A percentile compares a stretch with the other conserved stretches of the same genome.
Evolutionary conservation across 2,329 filamentous ascomycete genomes (phyloP).

Genomic region (Fusarium palustre): DNA sequence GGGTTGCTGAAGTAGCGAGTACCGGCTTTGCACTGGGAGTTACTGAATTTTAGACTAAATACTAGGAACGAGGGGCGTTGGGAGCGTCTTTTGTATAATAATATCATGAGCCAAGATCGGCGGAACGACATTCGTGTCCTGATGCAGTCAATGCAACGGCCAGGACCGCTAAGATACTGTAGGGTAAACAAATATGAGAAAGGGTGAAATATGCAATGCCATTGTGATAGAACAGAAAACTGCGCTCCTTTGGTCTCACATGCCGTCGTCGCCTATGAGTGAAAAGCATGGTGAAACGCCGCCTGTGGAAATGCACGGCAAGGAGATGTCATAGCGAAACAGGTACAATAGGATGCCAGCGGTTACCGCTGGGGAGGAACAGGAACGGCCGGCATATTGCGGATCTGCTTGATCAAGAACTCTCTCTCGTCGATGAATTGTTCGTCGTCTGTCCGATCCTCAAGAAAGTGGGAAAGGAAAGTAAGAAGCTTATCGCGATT

Average conservation of each 20-base stretch:
- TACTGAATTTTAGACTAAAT: conserved; percentile 39
- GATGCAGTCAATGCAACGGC: conserved; percentile 21
- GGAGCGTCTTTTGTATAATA: conserved; percentile 46
- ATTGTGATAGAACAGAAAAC: conserved; percentile 24
- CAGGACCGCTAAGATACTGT: conserved; percentile 23
- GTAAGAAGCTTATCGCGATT: conserved; percentile 91
- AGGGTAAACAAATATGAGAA: conserved; percentile 19
- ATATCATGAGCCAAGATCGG: conserved; percentile 40
- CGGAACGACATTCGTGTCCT: conserved; percentile 19
- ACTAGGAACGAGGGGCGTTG: conserved; percentile 44
- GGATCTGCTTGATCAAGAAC: conserved; percentile 95
- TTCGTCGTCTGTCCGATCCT: conserved; percentile 95
- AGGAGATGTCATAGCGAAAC: neutral
- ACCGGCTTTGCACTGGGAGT: conserved; percentile 33
- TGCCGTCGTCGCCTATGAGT: conserved; percentile 14
- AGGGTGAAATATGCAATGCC: conserved; percentile 27
- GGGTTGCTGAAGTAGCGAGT: conserved; percentile 5
- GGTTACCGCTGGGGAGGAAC: conserved; percentile 62
- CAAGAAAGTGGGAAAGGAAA: conserved; percentile 91
- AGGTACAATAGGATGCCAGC: neutral
- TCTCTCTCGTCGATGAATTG: conserved; percentile 99
- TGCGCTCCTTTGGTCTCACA: conserved; percentile 22
- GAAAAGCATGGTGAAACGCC: conserved; percentile 25
- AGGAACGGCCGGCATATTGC: conserved; percentile 71
- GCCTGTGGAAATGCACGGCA: conserved; percentile 24